Evolutionary conservation across 441 rosid species (phyloP), one percentile per base, ranked within the genome.

Genomic region (Jatropha multifida): DNA sequence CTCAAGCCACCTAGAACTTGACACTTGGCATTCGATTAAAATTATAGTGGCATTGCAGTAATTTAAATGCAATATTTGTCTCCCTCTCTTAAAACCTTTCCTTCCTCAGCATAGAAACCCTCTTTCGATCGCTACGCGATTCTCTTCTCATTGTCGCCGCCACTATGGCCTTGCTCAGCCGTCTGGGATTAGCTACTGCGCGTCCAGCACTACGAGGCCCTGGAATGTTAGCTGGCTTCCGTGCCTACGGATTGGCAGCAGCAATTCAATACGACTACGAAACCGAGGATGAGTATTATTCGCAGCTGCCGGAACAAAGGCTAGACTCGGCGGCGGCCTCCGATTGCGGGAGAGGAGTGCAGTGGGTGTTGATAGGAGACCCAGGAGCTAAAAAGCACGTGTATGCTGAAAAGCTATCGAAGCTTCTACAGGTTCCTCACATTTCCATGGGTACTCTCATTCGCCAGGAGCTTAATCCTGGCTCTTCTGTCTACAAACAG

Each of bases 371-470:
- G 51, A 92, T 96, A 49, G 97, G 98, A 1, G 94, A 87, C 10
- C 90, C 94, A 3, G 90, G 89, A 40, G 90, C 87, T 4, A 85
- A 86, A 82, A 90, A 91, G 61, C 93, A 87, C 75, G 86, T 85
- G 11, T 94, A 87, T 72, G 98, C 97, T 0, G 90, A 88, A 79
- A 86, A 82, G 82, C 93, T 96, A 71, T 89, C 97, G 48, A 86
- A 85, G 66, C 93, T 96, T 79, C 89, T 96, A 54, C 78, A 88
- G 68, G 90, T 96, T 81, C 97, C 98, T 74, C 94, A 90, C 80
- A 94, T 96, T 83, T 96, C 99, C 76, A 92, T 90, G 97, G 97
- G 90, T 38, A 76, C 94, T n/a, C 94, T 96, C 73, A 84, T 94
- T 46, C 89, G 94, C n/a, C 96, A 94, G 74, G 93, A 96, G 88